Evolutionary conservation across 2,329 filamentous ascomycete genomes (phyloP).

Genomic region (Sodiomyces alkalinus): DNA sequence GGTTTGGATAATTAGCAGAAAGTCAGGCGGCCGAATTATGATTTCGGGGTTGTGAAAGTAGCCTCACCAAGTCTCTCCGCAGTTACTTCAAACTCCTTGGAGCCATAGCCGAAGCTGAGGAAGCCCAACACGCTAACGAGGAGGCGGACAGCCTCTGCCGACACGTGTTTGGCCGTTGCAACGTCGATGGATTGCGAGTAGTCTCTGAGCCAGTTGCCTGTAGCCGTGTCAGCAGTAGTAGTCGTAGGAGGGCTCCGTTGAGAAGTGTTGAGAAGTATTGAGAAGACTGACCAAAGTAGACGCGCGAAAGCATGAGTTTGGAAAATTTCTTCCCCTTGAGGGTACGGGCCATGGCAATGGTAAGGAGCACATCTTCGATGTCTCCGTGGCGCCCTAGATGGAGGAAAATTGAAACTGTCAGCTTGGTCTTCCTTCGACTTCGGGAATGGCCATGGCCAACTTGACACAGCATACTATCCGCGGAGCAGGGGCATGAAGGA

Average conservation of each 20-base stretch:
- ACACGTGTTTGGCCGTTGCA: conserved; percentile 80
- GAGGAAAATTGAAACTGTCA: conserved; percentile 8
- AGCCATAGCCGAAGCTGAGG: conserved; percentile 73
- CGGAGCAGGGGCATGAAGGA: not conserved
- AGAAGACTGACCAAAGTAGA: conserved; percentile 83
- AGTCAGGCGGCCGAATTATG: too few relatives aligned
- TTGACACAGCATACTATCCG: not conserved
- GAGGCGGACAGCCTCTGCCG: conserved; percentile 78
- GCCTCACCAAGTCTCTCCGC: conserved; percentile 59
- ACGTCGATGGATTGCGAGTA: conserved; percentile 93
- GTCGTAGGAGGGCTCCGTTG: too few relatives aligned
- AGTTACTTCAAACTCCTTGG: conserved; percentile 75
- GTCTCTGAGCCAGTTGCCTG: conserved; percentile 80
- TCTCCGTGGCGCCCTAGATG: conserved; percentile 78
- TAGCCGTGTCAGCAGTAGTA: too few relatives aligned
- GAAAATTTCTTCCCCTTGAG: conserved; percentile 62
- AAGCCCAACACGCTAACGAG: conserved; percentile 82
- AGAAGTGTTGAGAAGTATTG: too few relatives aligned
- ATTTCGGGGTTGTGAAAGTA: too few relatives aligned
- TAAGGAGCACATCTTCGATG: conserved; percentile 80
- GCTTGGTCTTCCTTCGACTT: conserved; percentile 3
- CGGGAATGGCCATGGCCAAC: not conserved
- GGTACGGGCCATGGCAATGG: conserved; percentile 42
- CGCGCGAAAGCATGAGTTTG: conserved; percentile 74
- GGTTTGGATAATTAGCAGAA: too few relatives aligned